Base-by-base conservation (phyloP, 225 moss, liverwort and hornwort species). In the Physcomitrellopsis africana region DNA sequence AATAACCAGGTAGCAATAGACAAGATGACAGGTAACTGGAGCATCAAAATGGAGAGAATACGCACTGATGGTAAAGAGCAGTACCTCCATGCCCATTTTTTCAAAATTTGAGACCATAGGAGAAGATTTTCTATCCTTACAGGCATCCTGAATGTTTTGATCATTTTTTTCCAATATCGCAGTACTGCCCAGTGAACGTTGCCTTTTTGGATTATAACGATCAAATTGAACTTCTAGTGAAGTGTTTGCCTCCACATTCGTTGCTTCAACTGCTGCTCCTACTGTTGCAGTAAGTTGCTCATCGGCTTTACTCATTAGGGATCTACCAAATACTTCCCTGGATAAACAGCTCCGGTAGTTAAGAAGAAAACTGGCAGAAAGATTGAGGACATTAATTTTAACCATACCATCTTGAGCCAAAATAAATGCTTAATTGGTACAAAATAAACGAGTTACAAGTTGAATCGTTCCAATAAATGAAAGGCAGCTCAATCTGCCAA, bases 191-290 rank as follows among this genome's bases (percentile, higher is more conserved):
- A 69, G 63, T 52, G 23, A 52, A 26, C 85, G 84, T 62, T 81
- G 85, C 66, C 89, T 87, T 63, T 82, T 85, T 5, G 86, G 76
- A 75, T 83, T 70, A 63, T 41, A 85, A 46, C 85, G 85, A 51
- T 77, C 78, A 76, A 70, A 70, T 41, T 45, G 44, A 56, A 70
- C 27, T 14, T 55, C 70, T 20, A 61, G 32, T 48, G 63, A 27
- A 63, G 12, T 18, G 19, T 20, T 54, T n/a, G 42, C 8, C 59
- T 45, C 68, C 9, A 87, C 70, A 79, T 89, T 92, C 67, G 89
- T 82, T 63, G 85, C 83, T 69, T 85, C 87, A 58, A 92, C 87
- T 60, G 87, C 87, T 52, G 87, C 85, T 53, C 72, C 87, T 54
- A 92, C 78, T 15, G 78, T 75, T 18, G 85, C 79, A 51, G 84